Percentiles rank a stretch among this genome's conserved stretches.
Conservation (phyloP, 805 yeast species). For the Candida montana region DNA sequence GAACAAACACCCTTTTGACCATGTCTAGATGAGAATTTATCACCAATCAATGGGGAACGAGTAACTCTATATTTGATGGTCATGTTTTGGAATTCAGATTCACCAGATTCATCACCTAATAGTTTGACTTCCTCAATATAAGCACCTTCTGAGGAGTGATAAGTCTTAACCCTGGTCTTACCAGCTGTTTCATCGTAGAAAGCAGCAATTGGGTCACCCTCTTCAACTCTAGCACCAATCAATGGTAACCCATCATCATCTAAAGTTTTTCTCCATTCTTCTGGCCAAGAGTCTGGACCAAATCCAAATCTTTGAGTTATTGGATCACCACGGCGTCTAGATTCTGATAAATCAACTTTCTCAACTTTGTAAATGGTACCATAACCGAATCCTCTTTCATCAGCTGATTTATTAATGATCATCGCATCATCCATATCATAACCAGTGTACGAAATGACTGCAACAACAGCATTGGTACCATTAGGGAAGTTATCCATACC, state of each 20-base stretch:
- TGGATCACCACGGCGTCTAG: constrained; percentile 89
- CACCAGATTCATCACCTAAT: constrained; percentile 72
- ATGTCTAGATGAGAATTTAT: constrained; percentile 94
- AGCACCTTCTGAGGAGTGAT: constrained; percentile 92
- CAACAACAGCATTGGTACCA: constrained; percentile 97
- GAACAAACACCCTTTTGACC: constrained; percentile 99
- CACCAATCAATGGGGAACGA: constrained; percentile 93
- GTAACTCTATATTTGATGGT: constrained; percentile 88
- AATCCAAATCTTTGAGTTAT: constrained; percentile 91
- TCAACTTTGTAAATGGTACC: constrained; percentile 96
- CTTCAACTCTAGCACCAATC: constrained; percentile 82
- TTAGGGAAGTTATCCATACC: constrained; percentile 99
- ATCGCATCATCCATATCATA: constrained; percentile 99
- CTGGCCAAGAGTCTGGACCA: constrained; percentile 91
- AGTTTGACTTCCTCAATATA: constrained; percentile 93
- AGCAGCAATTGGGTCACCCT: constrained; percentile 94
- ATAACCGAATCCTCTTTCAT: constrained; percentile 96
- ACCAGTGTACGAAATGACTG: constrained; percentile 97
- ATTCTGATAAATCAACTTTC: constrained; percentile 73
- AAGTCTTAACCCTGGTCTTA: constrained; percentile 85
- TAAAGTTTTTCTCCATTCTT: constrained; percentile 78
- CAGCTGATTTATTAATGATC: constrained; percentile 96
- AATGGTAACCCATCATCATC: constrained; percentile 92
- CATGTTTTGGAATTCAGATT: constrained; percentile 74
- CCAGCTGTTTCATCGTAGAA: constrained; percentile 87